Conservation (phyloP, 345 rosid species). For the Kernera saxatilis region DNA sequence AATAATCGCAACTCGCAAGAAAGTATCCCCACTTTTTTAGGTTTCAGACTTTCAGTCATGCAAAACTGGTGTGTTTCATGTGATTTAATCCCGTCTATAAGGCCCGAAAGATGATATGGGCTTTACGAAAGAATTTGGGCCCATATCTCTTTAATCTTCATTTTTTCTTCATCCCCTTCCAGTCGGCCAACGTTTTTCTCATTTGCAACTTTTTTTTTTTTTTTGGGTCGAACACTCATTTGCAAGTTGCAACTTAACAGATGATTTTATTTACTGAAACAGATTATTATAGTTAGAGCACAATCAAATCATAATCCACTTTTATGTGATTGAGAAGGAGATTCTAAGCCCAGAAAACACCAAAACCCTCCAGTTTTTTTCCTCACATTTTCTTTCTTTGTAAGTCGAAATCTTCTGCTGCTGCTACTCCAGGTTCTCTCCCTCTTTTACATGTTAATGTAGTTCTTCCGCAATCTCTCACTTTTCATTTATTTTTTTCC, state of each 20-base stretch:
- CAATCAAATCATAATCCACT: conserved; percentile 6
- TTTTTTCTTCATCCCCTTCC: not conserved
- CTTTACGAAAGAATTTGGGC: not conserved
- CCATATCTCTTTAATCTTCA: not conserved
- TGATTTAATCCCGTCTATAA: not conserved
- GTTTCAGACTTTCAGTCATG: not conserved
- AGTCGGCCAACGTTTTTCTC: conserved; percentile 2
- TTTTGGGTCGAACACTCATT: too few species aligned
- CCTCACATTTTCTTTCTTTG: not conserved
- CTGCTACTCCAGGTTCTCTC: conserved; percentile 12
- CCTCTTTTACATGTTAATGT: not conserved
- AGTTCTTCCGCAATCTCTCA: not conserved
- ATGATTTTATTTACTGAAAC: conserved; percentile 8
- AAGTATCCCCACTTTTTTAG: not conserved
- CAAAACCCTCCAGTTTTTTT: not conserved
- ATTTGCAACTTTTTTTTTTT: too few species aligned
- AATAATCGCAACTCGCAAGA: too few species aligned
- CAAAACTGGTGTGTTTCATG: not conserved
- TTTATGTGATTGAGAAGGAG: conserved; percentile 29
- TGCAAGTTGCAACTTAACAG: not conserved
- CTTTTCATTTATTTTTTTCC: not conserved
- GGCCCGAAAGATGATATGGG: not conserved
- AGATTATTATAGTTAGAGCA: not conserved
- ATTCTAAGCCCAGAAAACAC: conserved; percentile 14
- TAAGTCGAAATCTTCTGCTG: not conserved